Percentiles rank a stretch among this genome's conserved stretches.
Evolutionary conservation across 192 early-diverging fungal species (phyloP).

Genomic region (Coemansia sp.): DNA sequence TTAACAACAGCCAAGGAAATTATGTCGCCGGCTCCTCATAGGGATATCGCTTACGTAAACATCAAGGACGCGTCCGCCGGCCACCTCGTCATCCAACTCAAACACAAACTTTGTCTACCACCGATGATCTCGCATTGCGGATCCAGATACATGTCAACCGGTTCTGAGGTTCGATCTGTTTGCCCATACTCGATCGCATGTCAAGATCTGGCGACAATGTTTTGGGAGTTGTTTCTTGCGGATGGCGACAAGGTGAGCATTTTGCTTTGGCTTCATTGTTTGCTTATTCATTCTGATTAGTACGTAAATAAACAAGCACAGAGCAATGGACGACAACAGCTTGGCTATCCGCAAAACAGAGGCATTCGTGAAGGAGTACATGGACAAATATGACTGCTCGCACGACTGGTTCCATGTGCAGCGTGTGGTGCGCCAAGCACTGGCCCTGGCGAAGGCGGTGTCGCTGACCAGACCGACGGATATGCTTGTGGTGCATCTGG

Average conservation of each 20-base stretch:
- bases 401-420: conserved; percentile 72
- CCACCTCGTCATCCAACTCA: conserved; percentile 16
- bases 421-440: conserved; percentile 61
- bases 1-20: conserved; percentile 23
- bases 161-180: neutral
- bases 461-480: conserved; percentile 45
- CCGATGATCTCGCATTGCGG: neutral
- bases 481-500: conserved; percentile 61
- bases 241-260: neutral
- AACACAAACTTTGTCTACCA: conserved; percentile 26
- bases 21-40: conserved; percentile 10
- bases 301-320: neutral
- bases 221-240: neutral
- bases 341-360: conserved; percentile 40
- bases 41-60: conserved; percentile 34
- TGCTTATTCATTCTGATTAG: too few relatives aligned
- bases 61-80: conserved; percentile 25
- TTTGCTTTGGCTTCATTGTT: too few relatives aligned
- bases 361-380: conserved; percentile 61
- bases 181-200: neutral
- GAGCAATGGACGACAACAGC: neutral
- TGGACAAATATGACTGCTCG: conserved; percentile 66
- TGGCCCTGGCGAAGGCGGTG: conserved; percentile 39
- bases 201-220: neutral
- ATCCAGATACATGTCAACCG: too few relatives aligned